These are phyloP conservation scores for Exserohilum rostratum DNA, from an alignment of 2,329 filamentous ascomycete species.

Conservation along the genomic window DNA sequence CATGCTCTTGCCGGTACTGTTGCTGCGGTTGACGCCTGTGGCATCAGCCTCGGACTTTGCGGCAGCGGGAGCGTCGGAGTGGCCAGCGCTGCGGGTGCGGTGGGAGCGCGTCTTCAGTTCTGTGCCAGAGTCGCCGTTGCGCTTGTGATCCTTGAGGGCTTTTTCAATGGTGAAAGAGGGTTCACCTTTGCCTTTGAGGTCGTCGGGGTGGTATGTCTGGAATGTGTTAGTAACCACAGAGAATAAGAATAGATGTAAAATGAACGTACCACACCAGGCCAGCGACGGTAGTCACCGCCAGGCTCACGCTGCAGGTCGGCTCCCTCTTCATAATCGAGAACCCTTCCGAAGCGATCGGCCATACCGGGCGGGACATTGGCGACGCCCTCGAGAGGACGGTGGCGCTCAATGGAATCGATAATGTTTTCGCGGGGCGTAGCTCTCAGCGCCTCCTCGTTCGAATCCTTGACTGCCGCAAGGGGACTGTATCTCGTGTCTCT, in stretches of 20 bases:
- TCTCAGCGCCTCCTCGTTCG: slow-evolving; percentile 76
- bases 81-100: slow-evolving; percentile 46
- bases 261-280: slow-evolving; percentile 72
- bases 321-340: slow-evolving; percentile 84
- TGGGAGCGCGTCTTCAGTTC: slow-evolving; percentile 52
- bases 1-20: slow-evolving; percentile 46
- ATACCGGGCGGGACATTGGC: slow-evolving; percentile 77
- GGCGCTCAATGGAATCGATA: slow-evolving; percentile 71
- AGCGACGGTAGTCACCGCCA: slow-evolving; percentile 80
- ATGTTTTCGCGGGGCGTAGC: slow-evolving; percentile 83
- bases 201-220: slow-evolving; percentile 71
- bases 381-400: slow-evolving; percentile 81
- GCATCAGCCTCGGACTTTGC: slow-evolving; percentile 40
- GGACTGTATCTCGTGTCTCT: slow-evolving; percentile 67
- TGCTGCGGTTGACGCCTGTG: slow-evolving; percentile 39
- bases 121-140: slow-evolving; percentile 48
- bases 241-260: not conserved
- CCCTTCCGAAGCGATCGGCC: slow-evolving; percentile 69
- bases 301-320: slow-evolving; percentile 82
- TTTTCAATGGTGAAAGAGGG: slow-evolving; percentile 74
- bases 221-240: slow-evolving; percentile 10
- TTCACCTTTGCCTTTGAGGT: slow-evolving; percentile 83
- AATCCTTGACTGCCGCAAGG: slow-evolving; percentile 74
- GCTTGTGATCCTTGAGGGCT: slow-evolving; percentile 66
- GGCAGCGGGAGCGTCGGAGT: slow-evolving; percentile 32